phyloP scores from a whole-genome alignment of 768 basidiomycete species.

The Neoboletus brunneissimus region DNA sequence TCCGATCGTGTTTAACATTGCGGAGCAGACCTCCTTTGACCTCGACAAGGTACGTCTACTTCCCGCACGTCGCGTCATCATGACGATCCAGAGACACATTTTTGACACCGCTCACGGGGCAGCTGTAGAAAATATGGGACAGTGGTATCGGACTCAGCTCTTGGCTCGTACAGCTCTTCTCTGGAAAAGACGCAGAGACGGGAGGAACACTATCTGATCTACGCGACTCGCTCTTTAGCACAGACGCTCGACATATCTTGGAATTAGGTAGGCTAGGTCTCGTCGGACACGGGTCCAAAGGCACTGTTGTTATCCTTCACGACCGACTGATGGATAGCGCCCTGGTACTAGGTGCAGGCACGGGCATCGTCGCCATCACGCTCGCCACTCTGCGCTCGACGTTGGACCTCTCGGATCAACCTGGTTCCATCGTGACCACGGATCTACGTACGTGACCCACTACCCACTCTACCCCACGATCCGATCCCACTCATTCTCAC shows the following conservation, averaged over 20 bases:
- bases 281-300: not conserved
- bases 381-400: conserved; percentile 55
- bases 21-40: conserved; percentile 86
- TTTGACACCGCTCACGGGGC: conserved; percentile 12
- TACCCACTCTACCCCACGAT: not conserved
- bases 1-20: conserved; percentile 43
- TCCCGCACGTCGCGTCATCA: not conserved
- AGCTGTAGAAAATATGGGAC: conserved; percentile 89
- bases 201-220: conserved; percentile 17
- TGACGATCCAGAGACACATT: not conserved
- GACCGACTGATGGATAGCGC: not conserved
- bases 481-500: not conserved
- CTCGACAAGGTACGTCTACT: conserved; percentile 74
- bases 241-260: conserved; percentile 44
- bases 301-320: not conserved
- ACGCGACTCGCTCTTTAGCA: conserved; percentile 40
- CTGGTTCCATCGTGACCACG: conserved; percentile 52
- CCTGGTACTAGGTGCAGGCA: conserved; percentile 87
- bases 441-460: conserved; percentile 62
- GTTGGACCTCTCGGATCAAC: conserved; percentile 13
- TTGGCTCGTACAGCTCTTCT: conserved; percentile 56
- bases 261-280: conserved; percentile 59
- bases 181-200: not conserved
- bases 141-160: conserved; percentile 84
- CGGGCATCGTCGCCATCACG: conserved; percentile 74